phyloP scores from a whole-genome alignment of 139 green algal species.

The Auxenochlorella protothecoides region DNA sequence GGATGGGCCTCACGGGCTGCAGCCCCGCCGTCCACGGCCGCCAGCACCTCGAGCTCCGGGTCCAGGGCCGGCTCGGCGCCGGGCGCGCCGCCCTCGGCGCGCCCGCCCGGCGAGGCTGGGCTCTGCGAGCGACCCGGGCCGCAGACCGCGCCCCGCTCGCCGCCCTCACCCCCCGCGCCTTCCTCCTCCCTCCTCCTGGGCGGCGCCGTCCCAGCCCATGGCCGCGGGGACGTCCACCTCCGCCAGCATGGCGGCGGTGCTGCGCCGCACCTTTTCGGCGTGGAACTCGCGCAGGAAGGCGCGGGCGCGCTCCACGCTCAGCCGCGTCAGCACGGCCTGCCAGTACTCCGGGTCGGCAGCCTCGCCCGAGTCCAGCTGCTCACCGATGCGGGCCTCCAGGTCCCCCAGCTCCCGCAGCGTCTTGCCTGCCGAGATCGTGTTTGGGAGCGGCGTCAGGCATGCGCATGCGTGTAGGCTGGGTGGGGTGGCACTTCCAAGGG shows the following conservation, averaged over 20 bases:
- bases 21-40: background rate
- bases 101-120: background rate
- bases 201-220: conserved; percentile 21
- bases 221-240: conserved; percentile 15
- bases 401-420: conserved; percentile 26
- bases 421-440: conserved; percentile 39
- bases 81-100: background rate
- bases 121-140: too few relatives aligned
- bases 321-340: conserved; percentile 51
- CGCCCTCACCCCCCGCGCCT: background rate
- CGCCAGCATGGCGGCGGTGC: conserved; percentile 14
- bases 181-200: conserved; percentile 8
- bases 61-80: background rate
- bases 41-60: conserved; percentile 1
- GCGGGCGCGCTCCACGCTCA: conserved; percentile 43
- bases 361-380: conserved; percentile 30
- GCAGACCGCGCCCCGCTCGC: background rate
- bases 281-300: conserved; percentile 54
- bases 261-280: conserved; percentile 19
- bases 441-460: too few relatives aligned
- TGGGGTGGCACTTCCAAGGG: too few relatives aligned
- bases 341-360: conserved; percentile 67
- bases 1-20: background rate
- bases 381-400: conserved; percentile 32
- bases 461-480: too few relatives aligned